Conservation (phyloP, 2,329 filamentous ascomycete species). For the Beauveria pseudobassiana region DNA sequence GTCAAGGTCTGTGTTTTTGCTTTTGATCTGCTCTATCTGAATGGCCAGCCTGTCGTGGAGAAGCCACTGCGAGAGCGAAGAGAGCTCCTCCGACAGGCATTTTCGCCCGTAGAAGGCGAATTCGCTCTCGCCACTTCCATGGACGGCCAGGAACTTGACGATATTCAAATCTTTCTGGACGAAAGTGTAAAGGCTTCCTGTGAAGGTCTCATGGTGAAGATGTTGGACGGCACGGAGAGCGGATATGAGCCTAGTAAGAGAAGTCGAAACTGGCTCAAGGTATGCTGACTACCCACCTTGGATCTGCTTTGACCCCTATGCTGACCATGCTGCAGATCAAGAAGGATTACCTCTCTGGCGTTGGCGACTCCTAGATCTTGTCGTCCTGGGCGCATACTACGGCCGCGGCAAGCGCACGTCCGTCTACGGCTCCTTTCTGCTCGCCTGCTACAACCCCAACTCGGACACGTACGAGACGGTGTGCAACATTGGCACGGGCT, state of each 20-base stretch:
- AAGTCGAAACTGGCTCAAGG: constrained; percentile 97
- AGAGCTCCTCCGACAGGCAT: constrained; percentile 64
- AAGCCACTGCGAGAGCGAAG: constrained; percentile 80
- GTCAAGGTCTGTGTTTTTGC: constrained; percentile 97
- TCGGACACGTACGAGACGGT: constrained; percentile 86
- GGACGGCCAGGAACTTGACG: constrained; percentile 81
- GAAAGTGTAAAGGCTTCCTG: constrained; percentile 94
- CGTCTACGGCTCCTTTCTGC: constrained; percentile 89
- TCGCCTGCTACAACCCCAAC: constrained; percentile 82
- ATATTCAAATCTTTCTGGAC: constrained; percentile 87
- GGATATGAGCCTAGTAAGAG: constrained; percentile 95
- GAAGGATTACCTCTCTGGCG: constrained; percentile 91
- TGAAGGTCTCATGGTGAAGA: constrained; percentile 98
- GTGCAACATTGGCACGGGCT: constrained; percentile 97
- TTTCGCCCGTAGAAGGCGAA: constrained; percentile 75
- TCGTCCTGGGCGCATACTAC: constrained; percentile 89
- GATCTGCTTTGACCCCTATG: neutral
- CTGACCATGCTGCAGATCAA: constrained; percentile 58
- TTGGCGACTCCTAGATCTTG: constrained; percentile 96
- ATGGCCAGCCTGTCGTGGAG: constrained; percentile 83
- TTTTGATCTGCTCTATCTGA: constrained; percentile 89
- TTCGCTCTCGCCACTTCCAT: constrained; percentile 85
- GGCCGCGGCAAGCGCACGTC: constrained; percentile 93
- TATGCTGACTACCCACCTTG: constrained; percentile 27
- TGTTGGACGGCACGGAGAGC: constrained; percentile 88